These are phyloP conservation scores for Collybia sordida DNA, from an alignment of 768 basidiomycete genomes.

Conservation along the genomic window DNA sequence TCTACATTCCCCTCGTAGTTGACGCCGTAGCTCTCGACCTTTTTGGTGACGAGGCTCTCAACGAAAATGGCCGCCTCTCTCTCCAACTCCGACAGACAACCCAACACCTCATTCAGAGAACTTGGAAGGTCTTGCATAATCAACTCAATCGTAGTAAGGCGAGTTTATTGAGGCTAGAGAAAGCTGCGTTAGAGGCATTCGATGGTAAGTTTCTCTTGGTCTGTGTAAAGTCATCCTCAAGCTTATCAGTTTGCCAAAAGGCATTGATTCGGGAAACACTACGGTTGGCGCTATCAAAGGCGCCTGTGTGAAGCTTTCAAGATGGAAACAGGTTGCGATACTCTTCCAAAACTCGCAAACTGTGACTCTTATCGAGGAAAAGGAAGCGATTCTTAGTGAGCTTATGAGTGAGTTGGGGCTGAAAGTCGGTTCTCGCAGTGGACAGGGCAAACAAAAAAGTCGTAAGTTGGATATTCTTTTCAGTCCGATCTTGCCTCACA, in stretches of 20 bases:
- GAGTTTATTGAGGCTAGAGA: not conserved
- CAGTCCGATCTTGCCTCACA: not conserved
- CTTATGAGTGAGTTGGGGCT: conserved; percentile 5
- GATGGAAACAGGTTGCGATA: conserved; percentile 2
- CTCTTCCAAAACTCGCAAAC: conserved; percentile 7
- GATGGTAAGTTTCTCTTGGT: conserved; percentile 2
- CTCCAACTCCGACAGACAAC: not conserved
- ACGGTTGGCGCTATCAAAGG: conserved; percentile 3
- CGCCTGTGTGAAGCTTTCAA: conserved; percentile 4
- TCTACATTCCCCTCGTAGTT: conserved; percentile 7
- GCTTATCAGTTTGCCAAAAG: not conserved
- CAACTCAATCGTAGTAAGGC: not conserved
- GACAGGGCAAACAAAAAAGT: not conserved
- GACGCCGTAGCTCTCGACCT: conserved; percentile 6
- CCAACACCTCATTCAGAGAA: not conserved
- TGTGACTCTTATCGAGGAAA: not conserved
- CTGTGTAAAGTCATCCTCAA: not conserved
- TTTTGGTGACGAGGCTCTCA: conserved; percentile 10
- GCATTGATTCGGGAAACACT: not conserved
- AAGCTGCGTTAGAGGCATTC: conserved; percentile 3
- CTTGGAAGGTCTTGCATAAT: conserved; percentile 2
- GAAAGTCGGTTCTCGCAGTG: not conserved
- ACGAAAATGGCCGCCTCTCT: not conserved
- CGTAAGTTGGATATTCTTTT: not conserved
- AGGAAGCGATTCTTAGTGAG: not conserved